Evolutionary conservation across 148 eudicot species (phyloP).

Genomic region (Fagopyrum tataricum): DNA sequence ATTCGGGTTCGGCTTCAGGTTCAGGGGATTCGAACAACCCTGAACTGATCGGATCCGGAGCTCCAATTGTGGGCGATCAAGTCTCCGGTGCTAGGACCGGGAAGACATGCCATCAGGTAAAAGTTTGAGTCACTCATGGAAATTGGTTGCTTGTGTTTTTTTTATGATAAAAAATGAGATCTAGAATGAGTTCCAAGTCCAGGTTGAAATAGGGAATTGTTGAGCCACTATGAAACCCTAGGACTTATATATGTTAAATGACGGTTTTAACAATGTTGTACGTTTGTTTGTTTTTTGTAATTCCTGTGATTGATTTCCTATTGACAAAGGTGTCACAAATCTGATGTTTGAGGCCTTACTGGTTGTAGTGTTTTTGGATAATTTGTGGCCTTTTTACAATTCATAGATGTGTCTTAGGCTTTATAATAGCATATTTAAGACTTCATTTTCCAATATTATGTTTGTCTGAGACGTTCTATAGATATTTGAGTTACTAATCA

Average conservation of each 20-base stretch:
- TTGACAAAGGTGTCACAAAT: background rate
- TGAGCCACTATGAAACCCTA: constrained; percentile 1
- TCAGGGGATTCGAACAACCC: background rate
- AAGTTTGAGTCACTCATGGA: background rate
- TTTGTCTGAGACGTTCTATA: background rate
- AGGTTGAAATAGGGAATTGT: background rate
- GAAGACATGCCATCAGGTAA: constrained; percentile 17
- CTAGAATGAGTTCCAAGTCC: background rate
- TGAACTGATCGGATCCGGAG: background rate
- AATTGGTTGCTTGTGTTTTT: background rate
- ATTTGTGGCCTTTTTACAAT: background rate
- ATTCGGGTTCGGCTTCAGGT: too few relatives aligned
- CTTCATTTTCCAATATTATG: background rate
- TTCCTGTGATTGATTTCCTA: background rate
- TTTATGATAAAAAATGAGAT: background rate
- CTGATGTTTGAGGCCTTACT: background rate
- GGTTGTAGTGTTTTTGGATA: background rate
- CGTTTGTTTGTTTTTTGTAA: background rate
- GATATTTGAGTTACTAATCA: background rate
- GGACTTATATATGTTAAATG: too few relatives aligned
- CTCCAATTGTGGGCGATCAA: background rate
- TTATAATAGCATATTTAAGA: background rate
- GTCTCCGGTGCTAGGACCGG: background rate
- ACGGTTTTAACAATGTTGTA: background rate
- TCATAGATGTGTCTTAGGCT: background rate